phyloP scores from a whole-genome alignment of 106 monocot genomes.

The Dactylorhiza incarnata region DNA sequence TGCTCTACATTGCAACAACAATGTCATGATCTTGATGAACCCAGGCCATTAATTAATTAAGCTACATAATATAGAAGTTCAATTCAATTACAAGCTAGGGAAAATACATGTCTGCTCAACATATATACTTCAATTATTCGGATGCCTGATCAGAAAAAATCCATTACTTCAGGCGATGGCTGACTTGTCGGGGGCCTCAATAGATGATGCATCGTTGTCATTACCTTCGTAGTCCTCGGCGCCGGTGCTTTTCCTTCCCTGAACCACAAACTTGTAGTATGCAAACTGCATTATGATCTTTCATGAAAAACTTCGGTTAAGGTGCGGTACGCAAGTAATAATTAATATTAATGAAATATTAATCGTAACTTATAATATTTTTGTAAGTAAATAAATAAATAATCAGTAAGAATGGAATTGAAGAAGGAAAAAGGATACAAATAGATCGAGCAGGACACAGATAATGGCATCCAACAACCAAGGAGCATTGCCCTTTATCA shows the following conservation, averaged over 20 bases:
- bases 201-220: conserved; percentile 6
- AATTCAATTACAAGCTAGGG: too few species aligned
- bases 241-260: conserved; percentile 2
- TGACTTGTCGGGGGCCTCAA: background rate
- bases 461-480: conserved; percentile 66
- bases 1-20: too few species aligned
- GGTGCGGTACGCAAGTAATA: background rate
- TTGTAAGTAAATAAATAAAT: background rate
- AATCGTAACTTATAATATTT: background rate
- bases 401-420: background rate
- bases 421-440: conserved; percentile 39
- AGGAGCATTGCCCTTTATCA: conserved; percentile 53
- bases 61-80: too few species aligned
- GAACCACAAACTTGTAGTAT: conserved; percentile 38
- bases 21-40: too few species aligned
- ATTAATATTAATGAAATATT: background rate
- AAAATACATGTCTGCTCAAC: too few species aligned
- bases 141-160: too few species aligned
- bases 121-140: too few species aligned
- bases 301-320: background rate
- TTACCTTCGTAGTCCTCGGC: background rate
- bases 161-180: too few species aligned
- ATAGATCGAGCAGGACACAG: conserved; percentile 65
- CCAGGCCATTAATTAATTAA: too few species aligned
- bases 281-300: conserved; percentile 54